Evolutionary conservation across 2,329 filamentous ascomycete genomes (phyloP), one percentile per base, ranked within the genome.

Genomic region (Tolypocladium ophioglossoides): DNA sequence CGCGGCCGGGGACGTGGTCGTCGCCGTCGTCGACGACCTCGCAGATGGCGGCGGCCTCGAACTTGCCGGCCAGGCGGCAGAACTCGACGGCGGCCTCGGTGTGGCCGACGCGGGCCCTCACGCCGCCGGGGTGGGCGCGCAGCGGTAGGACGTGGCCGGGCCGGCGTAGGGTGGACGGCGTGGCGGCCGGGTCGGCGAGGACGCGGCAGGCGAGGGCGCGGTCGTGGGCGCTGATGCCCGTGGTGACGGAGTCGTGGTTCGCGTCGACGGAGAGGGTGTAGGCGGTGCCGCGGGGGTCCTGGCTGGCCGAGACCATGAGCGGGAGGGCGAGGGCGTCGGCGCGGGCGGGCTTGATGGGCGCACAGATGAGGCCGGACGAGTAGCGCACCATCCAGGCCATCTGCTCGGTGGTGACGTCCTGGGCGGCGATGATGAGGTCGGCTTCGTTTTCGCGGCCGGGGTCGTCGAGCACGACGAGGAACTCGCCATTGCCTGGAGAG

Each of bases 361-460:
- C 88, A 82, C 94, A 97, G 74, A 99, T 86, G 66, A 92, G 84
- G 67, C 94, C 94, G 4, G 89, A 90, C 40, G 88, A 87, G 77
- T 96, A 84, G 65, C 91, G 89, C 70, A 99, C 83, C 80, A 99
- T 86, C 77, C 96, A 99, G 64, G 91, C 89, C 85, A 95, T 95
- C 74, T 97, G 92, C 60, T 88, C 81, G 27, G 91, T 79, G 10
- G 92, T 96, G 59, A 96, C 75, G 64, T 87, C 80, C 61, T 90
- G 77, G 58, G 91, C 92, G 61, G 94, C 89, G 67, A 97, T 95
- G 72, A 97, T 96, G 50, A 99, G 83, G 74, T 99, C 94, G 71
- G 91, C 94, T 79, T 99, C 94, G 71, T 99, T 99, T 72, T 99
- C 94, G 71, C 94, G 91, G 58, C 85, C 83, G 59, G 90, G 84